Percentiles rank a stretch among this genome's conserved stretches.
These are phyloP conservation scores for Nakazawaea holstii DNA, from an alignment of 805 yeast genomes.

Conservation along the genomic window DNA sequence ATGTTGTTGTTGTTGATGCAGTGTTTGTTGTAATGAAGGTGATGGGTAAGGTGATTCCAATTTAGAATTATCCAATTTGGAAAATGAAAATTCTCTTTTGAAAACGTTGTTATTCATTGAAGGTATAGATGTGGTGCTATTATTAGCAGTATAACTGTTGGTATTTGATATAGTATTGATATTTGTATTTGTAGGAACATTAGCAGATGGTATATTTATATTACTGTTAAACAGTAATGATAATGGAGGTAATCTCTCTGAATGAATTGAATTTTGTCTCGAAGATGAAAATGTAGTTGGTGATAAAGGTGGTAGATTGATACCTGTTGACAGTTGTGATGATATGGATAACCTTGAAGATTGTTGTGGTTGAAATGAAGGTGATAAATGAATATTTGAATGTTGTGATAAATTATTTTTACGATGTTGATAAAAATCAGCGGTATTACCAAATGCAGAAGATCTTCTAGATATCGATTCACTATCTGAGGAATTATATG, in stretches of 20 bases:
- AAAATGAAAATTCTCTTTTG: conserved; percentile 14
- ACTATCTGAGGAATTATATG: conserved; percentile 14
- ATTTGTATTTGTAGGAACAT: background rate
- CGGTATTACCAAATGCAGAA: conserved; percentile 12
- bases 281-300: conserved; percentile 8
- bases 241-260: conserved; percentile 9
- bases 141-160: background rate
- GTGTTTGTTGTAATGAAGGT: conserved; percentile 4
- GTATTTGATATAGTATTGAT: background rate
- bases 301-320: conserved; percentile 10
- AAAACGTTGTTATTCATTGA: conserved; percentile 4
- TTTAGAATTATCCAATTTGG: conserved; percentile 2
- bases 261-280: conserved; percentile 7
- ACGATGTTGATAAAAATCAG: conserved; percentile 2
- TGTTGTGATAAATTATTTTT: conserved; percentile 9
- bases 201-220: background rate
- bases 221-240: background rate
- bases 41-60: conserved; percentile 5
- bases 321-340: conserved; percentile 6
- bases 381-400: conserved; percentile 8
- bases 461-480: conserved; percentile 21
- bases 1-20: background rate
- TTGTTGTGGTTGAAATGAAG: conserved; percentile 6
- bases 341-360: conserved; percentile 9
- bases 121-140: background rate